A percentile compares a stretch with the other conserved stretches of the same genome.
Evolutionary conservation across 202 grass and related monocot genomes (phyloP).

Genomic region (Carex sylvatica): DNA sequence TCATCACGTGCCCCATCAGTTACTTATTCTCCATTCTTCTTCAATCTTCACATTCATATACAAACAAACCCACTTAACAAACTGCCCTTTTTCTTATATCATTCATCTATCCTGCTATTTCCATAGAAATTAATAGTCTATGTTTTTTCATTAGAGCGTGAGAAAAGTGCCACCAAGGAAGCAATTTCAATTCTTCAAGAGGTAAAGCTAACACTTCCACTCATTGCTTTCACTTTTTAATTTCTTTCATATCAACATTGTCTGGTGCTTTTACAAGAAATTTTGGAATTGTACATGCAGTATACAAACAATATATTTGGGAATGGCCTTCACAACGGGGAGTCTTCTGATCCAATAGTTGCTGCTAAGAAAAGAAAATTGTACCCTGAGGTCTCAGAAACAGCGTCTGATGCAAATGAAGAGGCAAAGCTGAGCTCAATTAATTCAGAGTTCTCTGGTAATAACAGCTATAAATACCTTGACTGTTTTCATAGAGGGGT

Average conservation of each 20-base stretch:
- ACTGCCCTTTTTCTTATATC: background rate
- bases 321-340: constrained; percentile 23
- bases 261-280: constrained; percentile 25
- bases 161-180: constrained; percentile 98
- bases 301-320: constrained; percentile 38
- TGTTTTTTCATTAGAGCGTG: constrained; percentile 54
- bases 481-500: background rate
- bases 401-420: constrained; percentile 31
- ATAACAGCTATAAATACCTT: constrained; percentile 3
- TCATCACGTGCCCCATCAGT: constrained; percentile 99
- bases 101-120: background rate
- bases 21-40: constrained; percentile 22
- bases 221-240: constrained; percentile 24
- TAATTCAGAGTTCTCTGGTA: constrained; percentile 46
- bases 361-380: constrained; percentile 80
- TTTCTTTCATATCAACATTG: background rate
- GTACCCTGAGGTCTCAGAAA: constrained; percentile 31
- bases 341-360: constrained; percentile 38
- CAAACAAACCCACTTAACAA: background rate
- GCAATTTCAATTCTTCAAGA: constrained; percentile 76
- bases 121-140: constrained; percentile 23
- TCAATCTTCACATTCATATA: background rate
- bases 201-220: constrained; percentile 33
- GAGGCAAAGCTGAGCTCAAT: constrained; percentile 18
- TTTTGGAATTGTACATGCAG: constrained; percentile 42